phyloP scores from a whole-genome alignment of 208 protist genomes.

The Leishmania mexicana region DNA sequence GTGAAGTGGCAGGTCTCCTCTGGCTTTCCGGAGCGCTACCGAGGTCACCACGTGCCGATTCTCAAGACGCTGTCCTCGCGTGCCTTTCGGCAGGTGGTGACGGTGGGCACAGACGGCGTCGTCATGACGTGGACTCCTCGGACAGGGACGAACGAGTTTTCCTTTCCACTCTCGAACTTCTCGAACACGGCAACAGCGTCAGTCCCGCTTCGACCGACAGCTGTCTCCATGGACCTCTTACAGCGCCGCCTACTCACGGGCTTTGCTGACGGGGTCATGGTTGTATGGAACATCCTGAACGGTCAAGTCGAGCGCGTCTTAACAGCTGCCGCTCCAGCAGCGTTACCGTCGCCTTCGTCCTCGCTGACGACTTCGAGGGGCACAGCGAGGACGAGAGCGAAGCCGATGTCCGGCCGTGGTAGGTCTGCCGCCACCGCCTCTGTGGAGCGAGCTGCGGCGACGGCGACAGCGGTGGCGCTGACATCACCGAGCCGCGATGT shows the following conservation, averaged over 20 bases:
- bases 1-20: constrained; percentile 60
- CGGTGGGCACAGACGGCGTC: constrained; percentile 67
- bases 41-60: constrained; percentile 64
- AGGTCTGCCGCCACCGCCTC: neutral
- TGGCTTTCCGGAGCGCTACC: constrained; percentile 57
- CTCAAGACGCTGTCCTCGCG: constrained; percentile 58
- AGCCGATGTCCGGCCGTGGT: neutral
- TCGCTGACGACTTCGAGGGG: neutral
- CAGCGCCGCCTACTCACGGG: constrained; percentile 78
- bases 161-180: constrained; percentile 81
- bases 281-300: constrained; percentile 86
- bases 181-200: constrained; percentile 68
- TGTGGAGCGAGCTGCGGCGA: neutral
- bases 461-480: neutral
- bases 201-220: constrained; percentile 45
- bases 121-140: constrained; percentile 77
- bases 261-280: constrained; percentile 74
- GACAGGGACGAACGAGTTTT: constrained; percentile 63
- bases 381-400: neutral
- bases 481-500: constrained; percentile 38
- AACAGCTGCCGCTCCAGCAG: constrained; percentile 8
- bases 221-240: constrained; percentile 54
- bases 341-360: neutral
- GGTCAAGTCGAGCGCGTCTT: constrained; percentile 58
- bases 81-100: constrained; percentile 73